Base-by-base conservation (phyloP, 1,139 yeast genomes). In the Suhomyces yuchorum region DNA sequence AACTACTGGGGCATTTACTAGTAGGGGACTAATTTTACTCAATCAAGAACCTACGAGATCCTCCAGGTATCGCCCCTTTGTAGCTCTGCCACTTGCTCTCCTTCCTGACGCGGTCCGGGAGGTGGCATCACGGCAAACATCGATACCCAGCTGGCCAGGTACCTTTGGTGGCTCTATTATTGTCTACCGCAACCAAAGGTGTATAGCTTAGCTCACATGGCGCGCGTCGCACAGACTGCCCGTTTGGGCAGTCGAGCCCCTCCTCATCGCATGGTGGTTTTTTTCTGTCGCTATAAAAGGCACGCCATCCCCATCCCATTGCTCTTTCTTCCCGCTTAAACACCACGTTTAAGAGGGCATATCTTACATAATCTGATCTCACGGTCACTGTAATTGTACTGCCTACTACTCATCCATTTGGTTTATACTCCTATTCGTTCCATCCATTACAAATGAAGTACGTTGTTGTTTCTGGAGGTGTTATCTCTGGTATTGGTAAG, bases 401-500 rank as follows among this genome's bases (percentile, higher is more conserved):
- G 42, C 42, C 42, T 46, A 26, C 37, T 26, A 18, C 20, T 22
- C 26, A 42, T 22, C 30, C 32, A 11, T 38, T 26, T 6, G 34
- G 20, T 24, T 8, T 24, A 14, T 32, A 37, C 23, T 26, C 20
- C 8, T 23, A 23, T 23, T n/a, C 26, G 26, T 28, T 24, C 37
- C 17, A 40, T 5, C 42, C 26, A 23, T 23, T 8, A 23, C 26
- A 23, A 51, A 92, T 93, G 99, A 93, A 93, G 74, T 93, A 91
- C 96, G 98, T 93, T 63, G 96, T 93, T 63, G 99, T 93, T 44
- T 92, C 98, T 53, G 99, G 99, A 69, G 99, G 91, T 81, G 99
- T 93, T 60, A 93, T 93, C 61, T 89, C 97, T 59, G 99, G 99
- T 73, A 93, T 93, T 66, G 99, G 99, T 68, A 93, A 93, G 71